A percentile compares a stretch with the other conserved stretches of the same genome.
These are phyloP conservation scores for Termitomyces sp. DNA, from an alignment of 768 basidiomycete genomes.

Conservation along the genomic window DNA sequence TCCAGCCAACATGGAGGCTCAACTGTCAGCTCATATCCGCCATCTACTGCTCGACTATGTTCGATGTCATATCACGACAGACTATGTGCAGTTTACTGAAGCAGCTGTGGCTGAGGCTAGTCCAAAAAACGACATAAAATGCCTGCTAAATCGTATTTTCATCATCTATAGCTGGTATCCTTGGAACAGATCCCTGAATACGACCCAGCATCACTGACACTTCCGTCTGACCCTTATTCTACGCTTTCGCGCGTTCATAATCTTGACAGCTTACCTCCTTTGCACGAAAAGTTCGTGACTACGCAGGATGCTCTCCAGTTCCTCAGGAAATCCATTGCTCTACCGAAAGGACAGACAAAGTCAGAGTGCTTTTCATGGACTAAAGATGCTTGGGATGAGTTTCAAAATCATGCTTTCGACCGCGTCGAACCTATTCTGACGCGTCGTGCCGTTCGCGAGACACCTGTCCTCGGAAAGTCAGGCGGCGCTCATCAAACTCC, in stretches of 20 bases:
- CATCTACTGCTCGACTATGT: slow-evolving; percentile 50
- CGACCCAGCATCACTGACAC: slow-evolving; percentile 44
- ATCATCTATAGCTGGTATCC: slow-evolving; percentile 28
- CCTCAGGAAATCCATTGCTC: slow-evolving; percentile 23
- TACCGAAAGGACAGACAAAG: slow-evolving; percentile 19
- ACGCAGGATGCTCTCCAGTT: slow-evolving; percentile 26
- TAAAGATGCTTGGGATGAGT: slow-evolving; percentile 13
- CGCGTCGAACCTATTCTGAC: slow-evolving; percentile 42
- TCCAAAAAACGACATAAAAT: not conserved
- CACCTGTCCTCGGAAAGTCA: slow-evolving; percentile 33
- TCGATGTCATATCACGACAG: slow-evolving; percentile 43
- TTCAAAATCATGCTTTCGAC: slow-evolving; percentile 18
- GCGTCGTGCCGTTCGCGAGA: slow-evolving; percentile 37
- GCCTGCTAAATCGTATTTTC: not conserved
- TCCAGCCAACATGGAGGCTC: slow-evolving; percentile 13
- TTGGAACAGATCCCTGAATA: slow-evolving; percentile 38
- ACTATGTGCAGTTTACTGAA: slow-evolving; percentile 51
- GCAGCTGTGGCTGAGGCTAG: slow-evolving; percentile 40
- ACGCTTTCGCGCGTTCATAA: slow-evolving; percentile 28
- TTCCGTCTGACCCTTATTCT: slow-evolving; percentile 54
- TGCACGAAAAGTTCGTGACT: slow-evolving; percentile 41
- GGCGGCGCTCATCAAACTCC: slow-evolving; percentile 1
- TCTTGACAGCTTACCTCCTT: slow-evolving; percentile 26
- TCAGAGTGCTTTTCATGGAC: slow-evolving; percentile 34
- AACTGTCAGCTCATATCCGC: slow-evolving; percentile 41